Evolutionary conservation across 2,329 filamentous ascomycete species (phyloP), one percentile per base, ranked within the genome.

Genomic region (Stagonosporopsis cucurbitacearum): DNA sequence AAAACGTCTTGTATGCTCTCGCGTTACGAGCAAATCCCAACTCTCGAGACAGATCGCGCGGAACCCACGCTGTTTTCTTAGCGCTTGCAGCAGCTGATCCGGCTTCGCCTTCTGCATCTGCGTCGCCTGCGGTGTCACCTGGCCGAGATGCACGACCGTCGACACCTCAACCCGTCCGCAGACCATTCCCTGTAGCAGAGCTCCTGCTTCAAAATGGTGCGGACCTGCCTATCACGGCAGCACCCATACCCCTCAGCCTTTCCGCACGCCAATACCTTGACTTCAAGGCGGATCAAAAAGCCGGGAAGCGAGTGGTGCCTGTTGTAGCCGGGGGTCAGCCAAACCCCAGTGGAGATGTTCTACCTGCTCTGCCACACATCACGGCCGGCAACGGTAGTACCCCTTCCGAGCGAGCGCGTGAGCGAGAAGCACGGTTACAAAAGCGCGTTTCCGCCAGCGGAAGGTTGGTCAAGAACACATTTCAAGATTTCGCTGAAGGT

Each of bases 31-130:
- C 91, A 13, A 96, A 93, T 68, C 91, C 93, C 13, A 99, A 99
- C 69, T 63, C 71, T 6, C 69, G 72, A 41, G 95, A 99, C 74
- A 91, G 88, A 61, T 95, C 92, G 35, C 86, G 95, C 50, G 90
- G 89, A 37, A 97, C 94, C 0, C 94, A 96, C 72, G 88, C 90
- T 1, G 85, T 98, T 15, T 98, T 93, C 79, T 82, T 99, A 37
- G 96, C 96, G 15, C 84, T 99, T 22, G 92, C 92, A 20, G 92
- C 94, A 5, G 93, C 93, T 3, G 95, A 99, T 69, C 95, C 95
- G 3, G 93, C 93, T 20, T 83, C 90, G 0, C 92, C 93, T 75
- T 70, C 80, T 73, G 60, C 80, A 59, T 74, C 79, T 42, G 75
- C 77, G 22, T 75, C 75, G 6, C 74, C 80, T 6, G 75, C 79